Base-by-base conservation (phyloP, 768 basidiomycete species). In the Leccinum ochraceum region DNA sequence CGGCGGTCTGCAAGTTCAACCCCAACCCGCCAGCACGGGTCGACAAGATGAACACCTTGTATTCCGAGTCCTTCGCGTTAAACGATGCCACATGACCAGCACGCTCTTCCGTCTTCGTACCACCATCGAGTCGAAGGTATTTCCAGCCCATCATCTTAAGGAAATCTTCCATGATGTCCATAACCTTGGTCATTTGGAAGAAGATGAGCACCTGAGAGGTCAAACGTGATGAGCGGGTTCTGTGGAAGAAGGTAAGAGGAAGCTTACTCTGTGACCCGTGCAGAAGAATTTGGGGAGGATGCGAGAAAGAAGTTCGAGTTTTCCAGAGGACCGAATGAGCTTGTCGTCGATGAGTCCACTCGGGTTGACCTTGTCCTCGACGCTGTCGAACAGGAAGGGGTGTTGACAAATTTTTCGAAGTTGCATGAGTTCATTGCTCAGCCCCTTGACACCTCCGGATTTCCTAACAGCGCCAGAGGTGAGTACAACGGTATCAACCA, bases 161-260 rank as follows among this genome's bases (percentile, higher is more conserved):
- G 69, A 95, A 98, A 69, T 98, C 95, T 68, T 94, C 93, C 86
- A 96, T 94, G 72, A 97, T 95, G 63, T 96, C 93, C 95, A 98
- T 97, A 67, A 98, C 94, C 70, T 94, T 92, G 16, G 95, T 98
- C 97, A 98, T 98, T 77, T 99, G 97, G 88, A 98, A 98, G 86
- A 99, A 98, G 67, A 99, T 98, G 59, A 99, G 86, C 51, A 96
- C 93, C 91, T 94, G 64, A 0, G 51, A 54, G 14, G 58, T 49
- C 58, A 57, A n/a, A 54, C 48, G 20, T 46, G 56, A 57, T 56
- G 8, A 61, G 11, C 37, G 65, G 4, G 20, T 51, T 24, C 7
- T 39, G 17, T 37, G 5, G 4, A 42, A 5, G 1, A 42, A 10
- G 1, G 20, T 13, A 17, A 54, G 20, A 20, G 6, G 37, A 26